Base-by-base conservation (phyloP, 129 eudicot genomes). In the Arctium minus region DNA sequence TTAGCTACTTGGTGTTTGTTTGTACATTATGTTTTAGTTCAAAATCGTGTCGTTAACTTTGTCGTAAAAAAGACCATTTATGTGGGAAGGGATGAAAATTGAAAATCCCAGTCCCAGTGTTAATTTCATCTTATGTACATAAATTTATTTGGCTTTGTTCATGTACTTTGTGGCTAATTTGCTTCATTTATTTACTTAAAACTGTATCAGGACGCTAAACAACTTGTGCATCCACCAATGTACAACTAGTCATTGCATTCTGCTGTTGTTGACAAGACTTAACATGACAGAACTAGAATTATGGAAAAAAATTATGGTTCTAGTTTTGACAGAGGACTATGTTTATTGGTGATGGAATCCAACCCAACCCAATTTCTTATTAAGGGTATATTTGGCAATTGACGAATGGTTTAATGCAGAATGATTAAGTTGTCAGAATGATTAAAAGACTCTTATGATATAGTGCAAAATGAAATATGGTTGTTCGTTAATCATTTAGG, bases 51-150 rank as follows among this genome's bases (percentile, higher is more conserved):
- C 53, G 77, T 77, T 18, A 77, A 73, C 60, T 18, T 83, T 65
- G 76, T 75, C 42, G 33, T 70, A 83, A 77, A 62, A 82, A 85
- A 69, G 83, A 86, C 82, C 42, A 82, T 83, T 87, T 75, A 70
- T 85, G 30, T 77, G 81, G 89, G 92, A 67, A 81, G 87, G 90
- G 88, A 81, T 83, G 85, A 77, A 80, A 79, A 84, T 64, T 70
- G 76, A 60, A 77, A 82, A 38, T 70, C 84, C 85, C 78, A 68
- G 56, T 71, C 80, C 70, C 70, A 48, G 71, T 70, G 75, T 77
- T 74, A 48, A 75, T 72, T 80, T 73, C 72, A 70, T 82, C 83
- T 76, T 8, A 50, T 93, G 91, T 93, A 86, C 83, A 91, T 91
- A 91, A 73, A 78, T 71, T 87, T 46, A 68, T 68, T 8, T 86